Conservation (phyloP, 2,329 filamentous ascomycete genomes). For the Ceratocystis variospora region DNA sequence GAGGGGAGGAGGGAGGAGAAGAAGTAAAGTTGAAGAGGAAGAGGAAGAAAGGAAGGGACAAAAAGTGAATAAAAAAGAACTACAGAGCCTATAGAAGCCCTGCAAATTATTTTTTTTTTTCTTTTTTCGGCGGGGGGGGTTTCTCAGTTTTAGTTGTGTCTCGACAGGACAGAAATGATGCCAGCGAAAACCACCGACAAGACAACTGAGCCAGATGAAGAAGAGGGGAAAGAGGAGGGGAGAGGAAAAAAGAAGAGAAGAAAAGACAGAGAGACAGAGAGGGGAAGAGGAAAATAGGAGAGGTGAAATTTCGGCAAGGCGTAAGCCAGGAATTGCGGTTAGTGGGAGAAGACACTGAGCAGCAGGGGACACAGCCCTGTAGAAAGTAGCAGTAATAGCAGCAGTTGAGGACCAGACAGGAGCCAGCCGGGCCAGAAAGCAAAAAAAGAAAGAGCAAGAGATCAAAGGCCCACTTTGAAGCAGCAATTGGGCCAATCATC, state of each 20-base stretch:
- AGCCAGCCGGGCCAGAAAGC: not conserved
- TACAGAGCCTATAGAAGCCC: conserved; percentile 15
- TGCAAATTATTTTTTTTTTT: conserved; percentile 15
- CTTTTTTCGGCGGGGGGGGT: conserved; percentile 12
- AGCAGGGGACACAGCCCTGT: not conserved
- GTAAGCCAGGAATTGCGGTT: conserved; percentile 6
- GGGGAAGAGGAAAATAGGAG: conserved; percentile 17
- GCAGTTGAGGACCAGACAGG: not conserved
- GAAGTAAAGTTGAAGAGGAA: not conserved
- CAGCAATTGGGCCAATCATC: not conserved
- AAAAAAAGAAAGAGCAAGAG: not conserved
- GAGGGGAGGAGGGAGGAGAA: conserved; percentile 3
- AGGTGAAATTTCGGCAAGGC: conserved; percentile 9
- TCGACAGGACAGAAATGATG: conserved; percentile 20
- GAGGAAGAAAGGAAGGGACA: not conserved
- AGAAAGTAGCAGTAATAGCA: conserved; percentile 6
- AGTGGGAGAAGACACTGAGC: not conserved
- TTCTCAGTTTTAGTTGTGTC: conserved; percentile 9
- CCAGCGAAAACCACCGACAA: conserved; percentile 20
- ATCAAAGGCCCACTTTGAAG: not conserved
- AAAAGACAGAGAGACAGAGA: not conserved
- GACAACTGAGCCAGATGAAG: conserved; percentile 19
- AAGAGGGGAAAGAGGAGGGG: conserved; percentile 13
- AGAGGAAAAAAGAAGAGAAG: not conserved
- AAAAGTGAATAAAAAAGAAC: conserved; percentile 14